Evolutionary conservation across 2,329 filamentous ascomycete species (phyloP).

Genomic region (Verticillium longisporum): DNA sequence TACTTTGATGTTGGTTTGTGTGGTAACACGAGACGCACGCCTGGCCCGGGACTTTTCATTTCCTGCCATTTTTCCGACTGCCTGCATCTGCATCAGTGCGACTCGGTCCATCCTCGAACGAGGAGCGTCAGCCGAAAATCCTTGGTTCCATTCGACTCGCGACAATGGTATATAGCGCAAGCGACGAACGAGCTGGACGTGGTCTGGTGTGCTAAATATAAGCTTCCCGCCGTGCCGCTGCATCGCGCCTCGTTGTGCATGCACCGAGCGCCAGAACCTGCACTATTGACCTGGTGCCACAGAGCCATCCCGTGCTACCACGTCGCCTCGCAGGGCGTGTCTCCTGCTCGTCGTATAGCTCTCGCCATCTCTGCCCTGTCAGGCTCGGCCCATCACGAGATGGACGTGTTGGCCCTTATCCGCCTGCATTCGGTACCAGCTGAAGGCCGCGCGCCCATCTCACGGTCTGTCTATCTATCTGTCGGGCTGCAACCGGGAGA

Average conservation of each 20-base stretch:
- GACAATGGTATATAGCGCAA: neutral
- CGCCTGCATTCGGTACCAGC: neutral
- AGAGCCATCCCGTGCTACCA: neutral
- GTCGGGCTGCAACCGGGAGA: neutral
- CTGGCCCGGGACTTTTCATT: no score
- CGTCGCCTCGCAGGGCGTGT: neutral
- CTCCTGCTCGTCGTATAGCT: neutral
- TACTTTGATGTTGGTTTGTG: no score
- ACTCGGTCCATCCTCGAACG: neutral
- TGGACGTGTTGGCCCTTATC: neutral
- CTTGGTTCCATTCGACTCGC: neutral
- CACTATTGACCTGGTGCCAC: neutral
- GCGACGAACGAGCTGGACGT: neutral
- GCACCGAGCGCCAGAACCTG: neutral
- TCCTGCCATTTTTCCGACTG: no score
- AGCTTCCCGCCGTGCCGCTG: neutral
- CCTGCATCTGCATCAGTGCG: no score
- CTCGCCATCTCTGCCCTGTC: neutral
- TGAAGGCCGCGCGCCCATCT: neutral
- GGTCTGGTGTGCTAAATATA: neutral
- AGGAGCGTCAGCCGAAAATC: neutral
- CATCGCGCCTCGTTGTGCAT: neutral
- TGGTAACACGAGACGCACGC: no score
- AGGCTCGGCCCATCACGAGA: neutral
- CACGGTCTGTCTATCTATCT: neutral